Conservation (phyloP, 441 rosid species). For the Gossypium davidsonii region DNA sequence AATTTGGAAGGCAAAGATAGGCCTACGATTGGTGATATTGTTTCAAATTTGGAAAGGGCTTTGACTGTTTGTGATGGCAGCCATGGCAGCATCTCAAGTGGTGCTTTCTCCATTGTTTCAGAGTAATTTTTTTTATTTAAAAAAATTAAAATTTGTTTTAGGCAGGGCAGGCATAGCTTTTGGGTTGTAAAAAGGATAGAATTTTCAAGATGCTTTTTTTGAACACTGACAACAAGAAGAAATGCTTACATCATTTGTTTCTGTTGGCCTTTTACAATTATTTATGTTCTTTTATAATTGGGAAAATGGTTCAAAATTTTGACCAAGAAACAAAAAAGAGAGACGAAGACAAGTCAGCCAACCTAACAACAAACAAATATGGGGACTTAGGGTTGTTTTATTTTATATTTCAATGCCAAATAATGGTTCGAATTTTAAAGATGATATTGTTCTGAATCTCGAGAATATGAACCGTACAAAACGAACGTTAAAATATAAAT, state of each 20-base stretch:
- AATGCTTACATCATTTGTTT: slow-evolving; percentile 19
- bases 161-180: slow-evolving; percentile 6
- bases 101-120: slow-evolving; percentile 49
- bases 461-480: fast-evolving
- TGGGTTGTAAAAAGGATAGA: slow-evolving; percentile 27
- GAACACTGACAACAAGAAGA: slow-evolving; percentile 29
- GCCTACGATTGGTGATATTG: slow-evolving; percentile 69
- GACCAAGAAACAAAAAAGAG: background rate
- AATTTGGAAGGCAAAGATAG: slow-evolving; percentile 69
- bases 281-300: background rate
- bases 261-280: background rate
- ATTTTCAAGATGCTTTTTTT: background rate
- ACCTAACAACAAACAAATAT: background rate
- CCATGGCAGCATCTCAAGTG: slow-evolving; percentile 70
- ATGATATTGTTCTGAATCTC: no score
- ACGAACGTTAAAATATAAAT: no score
- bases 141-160: background rate
- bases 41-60: slow-evolving; percentile 72
- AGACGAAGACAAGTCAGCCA: background rate
- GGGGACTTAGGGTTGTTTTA: background rate
- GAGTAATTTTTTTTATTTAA: slow-evolving; percentile 13
- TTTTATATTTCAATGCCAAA: background rate
- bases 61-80: slow-evolving; percentile 55
- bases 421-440: no score
- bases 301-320: background rate